These are phyloP conservation scores for Crithidia brevicula DNA, from an alignment of 208 protist species.

Conservation along the genomic window DNA sequence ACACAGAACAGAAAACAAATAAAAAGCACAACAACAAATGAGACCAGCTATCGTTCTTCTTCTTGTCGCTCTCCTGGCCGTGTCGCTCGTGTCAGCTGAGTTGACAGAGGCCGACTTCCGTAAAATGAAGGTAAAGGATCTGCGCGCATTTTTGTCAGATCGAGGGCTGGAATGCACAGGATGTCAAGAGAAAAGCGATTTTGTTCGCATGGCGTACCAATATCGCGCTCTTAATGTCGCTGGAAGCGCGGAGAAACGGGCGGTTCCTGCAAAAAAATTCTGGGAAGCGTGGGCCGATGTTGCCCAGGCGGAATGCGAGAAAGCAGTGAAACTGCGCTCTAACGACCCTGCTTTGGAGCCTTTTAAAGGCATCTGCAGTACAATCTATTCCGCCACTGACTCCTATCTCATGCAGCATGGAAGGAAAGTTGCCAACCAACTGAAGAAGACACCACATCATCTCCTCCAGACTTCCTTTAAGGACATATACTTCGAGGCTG, in stretches of 20 bases:
- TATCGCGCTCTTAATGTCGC: constrained; percentile 70
- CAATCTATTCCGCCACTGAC: constrained; percentile 58
- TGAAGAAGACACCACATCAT: constrained; percentile 73
- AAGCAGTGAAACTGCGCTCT: constrained; percentile 45
- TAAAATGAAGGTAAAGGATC: constrained; percentile 90
- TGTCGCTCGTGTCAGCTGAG: constrained; percentile 23
- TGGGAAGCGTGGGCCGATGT: constrained; percentile 81
- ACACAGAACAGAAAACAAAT: neutral
- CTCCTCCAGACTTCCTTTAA: constrained; percentile 89
- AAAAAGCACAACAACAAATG: constrained; percentile 10
- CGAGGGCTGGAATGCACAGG: constrained; percentile 75
- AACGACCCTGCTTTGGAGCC: constrained; percentile 46
- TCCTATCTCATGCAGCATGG: constrained; percentile 87
- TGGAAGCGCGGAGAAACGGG: constrained; percentile 55
- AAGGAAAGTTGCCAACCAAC: constrained; percentile 62
- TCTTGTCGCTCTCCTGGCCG: constrained; percentile 21
- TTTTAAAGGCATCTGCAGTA: constrained; percentile 54
- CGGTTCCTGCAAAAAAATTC: constrained; percentile 66
- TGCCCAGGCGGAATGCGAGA: constrained; percentile 52
- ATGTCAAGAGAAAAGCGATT: constrained; percentile 90
- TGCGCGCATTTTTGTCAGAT: constrained; percentile 77
- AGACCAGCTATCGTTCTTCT: constrained; percentile 8
- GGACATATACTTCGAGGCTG: constrained; percentile 84
- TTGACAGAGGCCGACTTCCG: constrained; percentile 75
- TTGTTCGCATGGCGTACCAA: constrained; percentile 78